Conservation (phyloP, 352 stramenopile genomes). For the Lagenidium sp. region DNA sequence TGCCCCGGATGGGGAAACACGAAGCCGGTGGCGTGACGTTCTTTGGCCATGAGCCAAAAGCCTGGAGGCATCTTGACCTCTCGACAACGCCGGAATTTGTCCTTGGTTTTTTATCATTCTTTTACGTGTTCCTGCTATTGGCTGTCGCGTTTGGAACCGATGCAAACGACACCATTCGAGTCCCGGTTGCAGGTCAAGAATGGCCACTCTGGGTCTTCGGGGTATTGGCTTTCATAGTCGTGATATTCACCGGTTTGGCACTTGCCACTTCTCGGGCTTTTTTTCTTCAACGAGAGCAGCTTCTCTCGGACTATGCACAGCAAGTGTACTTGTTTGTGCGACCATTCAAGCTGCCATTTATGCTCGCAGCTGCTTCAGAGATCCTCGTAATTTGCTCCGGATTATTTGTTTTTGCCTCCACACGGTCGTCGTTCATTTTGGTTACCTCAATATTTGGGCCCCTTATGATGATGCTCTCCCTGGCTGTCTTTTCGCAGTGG, state of each 20-base stretch:
- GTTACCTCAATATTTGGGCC: slow-evolving; percentile 67
- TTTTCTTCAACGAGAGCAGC: slow-evolving; percentile 70
- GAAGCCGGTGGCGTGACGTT: slow-evolving; percentile 78
- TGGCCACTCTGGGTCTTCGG: slow-evolving; percentile 86
- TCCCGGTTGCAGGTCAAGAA: slow-evolving; percentile 48
- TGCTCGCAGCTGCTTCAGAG: slow-evolving; percentile 68
- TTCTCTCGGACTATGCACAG: slow-evolving; percentile 66
- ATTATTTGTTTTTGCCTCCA: slow-evolving; percentile 74
- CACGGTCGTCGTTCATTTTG: slow-evolving; percentile 67
- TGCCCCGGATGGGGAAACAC: slow-evolving; percentile 75
- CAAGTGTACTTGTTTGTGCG: slow-evolving; percentile 67
- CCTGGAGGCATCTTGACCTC: slow-evolving; percentile 57
- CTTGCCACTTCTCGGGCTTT: slow-evolving; percentile 72
- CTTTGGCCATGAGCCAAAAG: slow-evolving; percentile 62
- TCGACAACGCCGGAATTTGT: slow-evolving; percentile 79
- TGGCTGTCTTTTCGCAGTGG: slow-evolving; percentile 73
- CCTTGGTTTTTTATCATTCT: slow-evolving; percentile 74
- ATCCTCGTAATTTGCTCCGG: slow-evolving; percentile 77
- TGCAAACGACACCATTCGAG: slow-evolving; percentile 29
- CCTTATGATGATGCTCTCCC: slow-evolving; percentile 66
- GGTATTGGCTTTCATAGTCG: slow-evolving; percentile 72
- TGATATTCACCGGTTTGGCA: slow-evolving; percentile 65
- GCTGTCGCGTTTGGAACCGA: slow-evolving; percentile 62
- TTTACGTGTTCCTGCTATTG: slow-evolving; percentile 79
- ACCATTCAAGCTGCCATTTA: slow-evolving; percentile 60